These are phyloP conservation scores for Scytalidium lignicola DNA, from an alignment of 2,329 filamentous ascomycete species.

Conservation along the genomic window DNA sequence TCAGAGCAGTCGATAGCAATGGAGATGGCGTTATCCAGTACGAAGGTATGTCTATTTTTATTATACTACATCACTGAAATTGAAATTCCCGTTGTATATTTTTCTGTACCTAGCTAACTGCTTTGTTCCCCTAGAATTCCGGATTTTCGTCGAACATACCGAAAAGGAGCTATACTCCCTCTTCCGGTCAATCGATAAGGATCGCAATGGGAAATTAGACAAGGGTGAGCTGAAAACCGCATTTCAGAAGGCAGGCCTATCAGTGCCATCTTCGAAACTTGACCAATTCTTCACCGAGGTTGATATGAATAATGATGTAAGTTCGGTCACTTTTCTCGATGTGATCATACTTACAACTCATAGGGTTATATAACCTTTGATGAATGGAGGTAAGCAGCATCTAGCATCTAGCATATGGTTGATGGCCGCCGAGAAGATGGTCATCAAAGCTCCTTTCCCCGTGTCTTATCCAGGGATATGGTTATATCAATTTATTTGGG, in stretches of 20 bases:
- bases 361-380: conserved; percentile 72
- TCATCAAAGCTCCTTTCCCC: not conserved
- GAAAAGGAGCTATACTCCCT: conserved; percentile 77
- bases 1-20: conserved; percentile 79
- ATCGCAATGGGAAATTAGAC: conserved; percentile 81
- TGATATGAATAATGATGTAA: conserved; percentile 73
- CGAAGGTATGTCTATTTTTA: conserved; percentile 55
- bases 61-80: conserved; percentile 2
- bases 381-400: conserved; percentile 80
- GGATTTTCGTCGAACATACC: conserved; percentile 78
- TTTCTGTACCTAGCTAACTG: conserved; percentile 4
- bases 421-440: no score
- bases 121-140: conserved; percentile 66
- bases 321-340: not conserved
- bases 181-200: conserved; percentile 81
- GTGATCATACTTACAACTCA: conserved; percentile 36
- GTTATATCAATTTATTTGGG: not conserved
- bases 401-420: not conserved
- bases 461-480: not conserved
- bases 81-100: conserved; percentile 2
- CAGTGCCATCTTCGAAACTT: conserved; percentile 71
- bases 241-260: conserved; percentile 72
- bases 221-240: conserved; percentile 77
- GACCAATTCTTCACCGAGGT: conserved; percentile 85
- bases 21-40: conserved; percentile 88